phyloP scores from a whole-genome alignment of 768 basidiomycete species.

The Melanogaster broomeanus region DNA sequence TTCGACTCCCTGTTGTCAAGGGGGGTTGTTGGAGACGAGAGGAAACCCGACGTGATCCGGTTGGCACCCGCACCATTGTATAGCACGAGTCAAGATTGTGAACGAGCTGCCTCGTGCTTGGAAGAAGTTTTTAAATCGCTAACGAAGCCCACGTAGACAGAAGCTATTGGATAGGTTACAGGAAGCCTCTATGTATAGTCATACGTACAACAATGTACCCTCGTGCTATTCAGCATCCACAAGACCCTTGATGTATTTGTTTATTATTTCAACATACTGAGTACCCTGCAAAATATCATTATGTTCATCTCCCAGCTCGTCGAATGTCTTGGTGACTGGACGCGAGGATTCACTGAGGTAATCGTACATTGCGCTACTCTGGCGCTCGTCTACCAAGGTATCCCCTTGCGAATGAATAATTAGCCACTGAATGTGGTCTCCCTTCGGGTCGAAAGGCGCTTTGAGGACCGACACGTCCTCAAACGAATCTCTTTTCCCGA shows the following conservation, averaged over 20 bases:
- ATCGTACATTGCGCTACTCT: slow-evolving; percentile 60
- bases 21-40: slow-evolving; percentile 91
- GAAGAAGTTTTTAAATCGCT: slow-evolving; percentile 53
- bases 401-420: slow-evolving; percentile 77
- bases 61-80: slow-evolving; percentile 87
- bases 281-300: slow-evolving; percentile 47
- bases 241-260: slow-evolving; percentile 37
- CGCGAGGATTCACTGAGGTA: slow-evolving; percentile 43
- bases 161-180: background rate
- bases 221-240: background rate
- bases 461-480: slow-evolving; percentile 45
- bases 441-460: slow-evolving; percentile 38
- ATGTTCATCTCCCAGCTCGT: slow-evolving; percentile 51
- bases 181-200: background rate
- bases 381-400: slow-evolving; percentile 59
- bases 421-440: slow-evolving; percentile 56
- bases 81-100: slow-evolving; percentile 78
- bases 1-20: slow-evolving; percentile 56
- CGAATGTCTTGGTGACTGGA: slow-evolving; percentile 37
- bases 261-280: slow-evolving; percentile 48
- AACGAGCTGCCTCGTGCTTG: slow-evolving; percentile 63
- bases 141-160: slow-evolving; percentile 8
- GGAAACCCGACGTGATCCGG: slow-evolving; percentile 90
- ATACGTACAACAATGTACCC: slow-evolving; percentile 3
- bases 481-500: slow-evolving; percentile 56